Base-by-base conservation (phyloP, 2,329 filamentous ascomycete species). In the Cladosporium sp. region DNA sequence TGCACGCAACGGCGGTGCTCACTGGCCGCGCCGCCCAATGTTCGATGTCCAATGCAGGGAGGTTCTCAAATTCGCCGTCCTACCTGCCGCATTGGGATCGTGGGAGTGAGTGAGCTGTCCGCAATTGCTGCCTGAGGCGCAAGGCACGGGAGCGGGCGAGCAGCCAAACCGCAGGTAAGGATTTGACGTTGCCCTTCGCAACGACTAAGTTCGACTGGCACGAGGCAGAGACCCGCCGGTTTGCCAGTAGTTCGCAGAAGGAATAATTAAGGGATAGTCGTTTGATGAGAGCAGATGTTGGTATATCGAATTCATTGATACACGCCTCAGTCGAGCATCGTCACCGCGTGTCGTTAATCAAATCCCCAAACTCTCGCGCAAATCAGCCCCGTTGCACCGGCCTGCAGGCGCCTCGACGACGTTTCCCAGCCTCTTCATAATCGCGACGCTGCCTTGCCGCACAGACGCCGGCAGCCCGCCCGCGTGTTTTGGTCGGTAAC, bases 381-480 rank as follows among this genome's bases (percentile, higher is more conserved):
- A 40, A 44, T 44, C 40, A 25, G 28, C 28, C 22, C 40, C 39
- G 6, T 24, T 42, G 4, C 39, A 42, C 3, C 39, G 20, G 39
- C 39, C 39, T 5, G 20, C 39, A 32, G 28, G 39, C 39, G 35
- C 35, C 22, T 28, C 20, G 15, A 15, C 13, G 15, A 20, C 10
- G 22, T 25, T 45, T 19, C 36, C 49, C 49, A 52, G 36, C 49
- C 35, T 51, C 48, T 37, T 50, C 47, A 22, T 25, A 45, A 45
- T 22, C 17, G 13, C 28, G 28, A 32, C 3, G 28, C 28, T 32
- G 28, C 28, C 28, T 32, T 9, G 3, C 9, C 15, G 42, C 20
- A 47, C 20, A 25, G 20, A 28, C 20, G 13, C 22, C 42, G 10
- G 25, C 45, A 9, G 45, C 24, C 22, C 25, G 28, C 28, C 12